A percentile compares a stretch with the other conserved stretches of the same genome.
Conservation (phyloP, 495 filamentous ascomycete species). For the Parachaetomium inaequale region DNA sequence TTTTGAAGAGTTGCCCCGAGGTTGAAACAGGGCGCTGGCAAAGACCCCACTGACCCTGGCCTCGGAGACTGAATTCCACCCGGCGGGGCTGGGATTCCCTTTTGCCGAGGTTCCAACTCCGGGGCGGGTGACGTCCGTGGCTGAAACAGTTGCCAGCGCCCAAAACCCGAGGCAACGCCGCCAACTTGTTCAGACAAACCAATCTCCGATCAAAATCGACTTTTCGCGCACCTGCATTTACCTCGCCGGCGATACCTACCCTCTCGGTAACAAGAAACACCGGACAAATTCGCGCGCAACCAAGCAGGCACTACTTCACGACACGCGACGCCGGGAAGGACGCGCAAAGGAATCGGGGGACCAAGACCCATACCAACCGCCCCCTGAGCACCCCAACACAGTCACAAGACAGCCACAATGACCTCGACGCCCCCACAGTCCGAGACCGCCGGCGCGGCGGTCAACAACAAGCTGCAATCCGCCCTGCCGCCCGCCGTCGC, state of each 20-base stretch:
- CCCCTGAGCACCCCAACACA: too few relatives aligned
- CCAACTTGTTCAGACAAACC: not conserved
- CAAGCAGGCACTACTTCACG: not conserved
- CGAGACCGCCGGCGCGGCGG: not conserved
- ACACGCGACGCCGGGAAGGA: not conserved
- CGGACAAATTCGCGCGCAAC: not conserved
- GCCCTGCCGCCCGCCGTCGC: slow-evolving; percentile 39
- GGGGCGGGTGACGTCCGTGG: slow-evolving; percentile 32
- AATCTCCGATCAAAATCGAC: not conserved
- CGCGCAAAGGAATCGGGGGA: not conserved
- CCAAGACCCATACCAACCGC: not conserved
- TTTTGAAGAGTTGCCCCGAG: too few relatives aligned
- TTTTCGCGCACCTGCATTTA: not conserved
- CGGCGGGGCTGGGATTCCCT: slow-evolving; percentile 16
- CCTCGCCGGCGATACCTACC: not conserved
- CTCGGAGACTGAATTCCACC: slow-evolving; percentile 5
- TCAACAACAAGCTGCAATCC: slow-evolving; percentile 21
- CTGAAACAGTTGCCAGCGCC: slow-evolving; percentile 12
- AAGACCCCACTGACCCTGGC: not conserved
- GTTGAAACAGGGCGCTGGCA: too few relatives aligned
- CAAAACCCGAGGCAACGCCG: not conserved
- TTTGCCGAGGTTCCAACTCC: slow-evolving; percentile 34
- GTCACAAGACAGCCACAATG: not conserved
- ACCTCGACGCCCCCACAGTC: not conserved
- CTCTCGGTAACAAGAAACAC: not conserved